These are phyloP conservation scores for Paramecium tetraurelia DNA, from an alignment of 73 alveolate genomes.

Conservation along the genomic window DNA sequence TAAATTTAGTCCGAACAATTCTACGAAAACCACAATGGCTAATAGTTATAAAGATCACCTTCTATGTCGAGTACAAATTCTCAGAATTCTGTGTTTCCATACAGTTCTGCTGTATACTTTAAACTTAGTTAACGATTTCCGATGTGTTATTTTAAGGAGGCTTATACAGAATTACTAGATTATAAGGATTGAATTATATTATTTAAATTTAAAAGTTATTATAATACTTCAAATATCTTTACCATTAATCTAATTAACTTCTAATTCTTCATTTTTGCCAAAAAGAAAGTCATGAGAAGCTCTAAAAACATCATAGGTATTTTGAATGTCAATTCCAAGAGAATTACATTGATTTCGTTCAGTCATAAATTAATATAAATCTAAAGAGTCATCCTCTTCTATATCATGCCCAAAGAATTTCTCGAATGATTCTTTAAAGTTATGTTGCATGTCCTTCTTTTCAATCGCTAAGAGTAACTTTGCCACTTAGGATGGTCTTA, in stretches of 20 bases:
- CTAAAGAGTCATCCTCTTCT: slow-evolving; percentile 47
- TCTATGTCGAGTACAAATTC: slow-evolving; percentile 20
- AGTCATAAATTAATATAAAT: slow-evolving; percentile 42
- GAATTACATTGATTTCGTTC: slow-evolving; percentile 35
- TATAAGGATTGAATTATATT: not conserved
- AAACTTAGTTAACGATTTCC: slow-evolving; percentile 25
- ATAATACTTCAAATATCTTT: not conserved
- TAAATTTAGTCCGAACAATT: not conserved
- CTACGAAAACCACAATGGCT: not conserved
- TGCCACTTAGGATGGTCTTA: slow-evolving; percentile 30
- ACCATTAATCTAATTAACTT: not conserved
- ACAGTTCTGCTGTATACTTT: slow-evolving; percentile 15
- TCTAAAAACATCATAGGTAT: slow-evolving; percentile 30
- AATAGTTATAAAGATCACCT: slow-evolving; percentile 15
- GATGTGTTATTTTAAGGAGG: not conserved
- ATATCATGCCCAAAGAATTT: slow-evolving; percentile 4
- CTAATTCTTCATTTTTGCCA: not conserved
- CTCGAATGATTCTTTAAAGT: slow-evolving; percentile 17
- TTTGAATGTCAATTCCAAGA: slow-evolving; percentile 27
- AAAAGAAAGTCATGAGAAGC: slow-evolving; percentile 42
- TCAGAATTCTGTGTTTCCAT: slow-evolving; percentile 47
- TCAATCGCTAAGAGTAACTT: slow-evolving; percentile 15
- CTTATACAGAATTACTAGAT: not conserved
- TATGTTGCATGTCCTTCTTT: slow-evolving; percentile 40
- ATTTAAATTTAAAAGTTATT: not conserved